These are phyloP conservation scores for Trichomonas gallinae DNA, from an alignment of 208 protist species.

Conservation along the genomic window DNA sequence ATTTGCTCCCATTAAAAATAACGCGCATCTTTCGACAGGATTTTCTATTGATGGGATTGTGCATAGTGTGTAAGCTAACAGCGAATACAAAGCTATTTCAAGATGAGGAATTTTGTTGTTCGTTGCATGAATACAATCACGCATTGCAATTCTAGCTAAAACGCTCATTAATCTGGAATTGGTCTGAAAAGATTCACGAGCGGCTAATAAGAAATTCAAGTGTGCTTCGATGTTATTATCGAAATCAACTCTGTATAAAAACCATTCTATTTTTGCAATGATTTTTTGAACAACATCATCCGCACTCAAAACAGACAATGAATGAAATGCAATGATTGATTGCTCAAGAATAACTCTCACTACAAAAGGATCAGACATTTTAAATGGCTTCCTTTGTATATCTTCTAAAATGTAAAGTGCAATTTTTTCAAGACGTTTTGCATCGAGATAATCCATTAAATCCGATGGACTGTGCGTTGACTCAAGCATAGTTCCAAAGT, in stretches of 20 bases:
- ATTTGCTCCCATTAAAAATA: not conserved
- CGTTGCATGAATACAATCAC: not conserved
- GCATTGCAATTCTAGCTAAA: not conserved
- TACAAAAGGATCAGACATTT: not conserved
- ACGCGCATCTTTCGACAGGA: not conserved
- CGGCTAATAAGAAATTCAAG: not conserved
- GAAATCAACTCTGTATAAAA: not conserved
- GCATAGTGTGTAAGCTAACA: not conserved
- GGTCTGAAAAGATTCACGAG: not conserved
- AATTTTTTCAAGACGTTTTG: not conserved
- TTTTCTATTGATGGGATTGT: not conserved
- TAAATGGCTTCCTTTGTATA: not conserved
- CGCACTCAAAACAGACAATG: not conserved
- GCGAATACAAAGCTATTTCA: not conserved
- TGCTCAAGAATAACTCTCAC: not conserved
- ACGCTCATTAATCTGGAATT: not conserved
- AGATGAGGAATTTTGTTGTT: not conserved
- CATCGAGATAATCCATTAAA: not conserved
- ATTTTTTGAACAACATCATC: not conserved
- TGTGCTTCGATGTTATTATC: not conserved
- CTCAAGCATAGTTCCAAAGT: not conserved
- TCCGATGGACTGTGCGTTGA: not conserved
- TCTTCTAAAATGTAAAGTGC: not conserved
- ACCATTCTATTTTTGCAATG: not conserved
- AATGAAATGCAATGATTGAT: not conserved